Percentiles rank a stretch among this genome's conserved stretches.
These are phyloP conservation scores for Tuber brumale DNA, from an alignment of 495 filamentous ascomycete species.

Conservation along the genomic window DNA sequence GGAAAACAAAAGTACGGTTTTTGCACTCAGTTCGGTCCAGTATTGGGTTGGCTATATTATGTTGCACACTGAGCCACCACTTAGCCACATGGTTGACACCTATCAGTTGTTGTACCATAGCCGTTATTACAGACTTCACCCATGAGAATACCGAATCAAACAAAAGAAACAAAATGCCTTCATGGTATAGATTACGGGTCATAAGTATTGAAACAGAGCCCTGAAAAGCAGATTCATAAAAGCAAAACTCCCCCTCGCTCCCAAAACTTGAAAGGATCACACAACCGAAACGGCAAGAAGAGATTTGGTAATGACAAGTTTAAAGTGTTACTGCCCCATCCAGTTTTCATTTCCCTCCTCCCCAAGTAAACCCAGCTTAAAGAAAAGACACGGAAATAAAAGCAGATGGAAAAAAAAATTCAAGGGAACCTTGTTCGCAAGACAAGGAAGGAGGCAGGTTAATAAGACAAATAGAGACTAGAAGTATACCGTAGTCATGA, in stretches of 20 bases:
- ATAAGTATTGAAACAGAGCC: conserved; percentile 5
- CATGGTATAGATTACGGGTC: conserved; percentile 8
- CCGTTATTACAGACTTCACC: conserved; percentile 13
- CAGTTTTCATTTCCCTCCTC: not conserved
- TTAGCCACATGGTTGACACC: no score
- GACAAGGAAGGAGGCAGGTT: conserved; percentile 21
- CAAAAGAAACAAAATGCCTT: conserved; percentile 18
- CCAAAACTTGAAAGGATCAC: conserved; percentile 1
- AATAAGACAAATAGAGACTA: conserved; percentile 3
- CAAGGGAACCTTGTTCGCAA: conserved; percentile 11
- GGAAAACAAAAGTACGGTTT: no score
- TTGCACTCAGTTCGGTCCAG: no score
- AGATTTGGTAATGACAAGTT: not conserved
- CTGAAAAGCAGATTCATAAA: not conserved
- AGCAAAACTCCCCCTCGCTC: not conserved
- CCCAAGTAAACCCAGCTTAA: conserved; percentile 15
- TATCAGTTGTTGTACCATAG: no score
- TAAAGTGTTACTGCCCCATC: not conserved
- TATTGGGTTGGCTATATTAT: no score
- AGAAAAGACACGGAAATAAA: conserved; percentile 9
- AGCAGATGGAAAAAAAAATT: conserved; percentile 15
- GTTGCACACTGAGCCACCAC: no score
- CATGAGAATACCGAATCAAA: conserved; percentile 19
- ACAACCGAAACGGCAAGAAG: not conserved
- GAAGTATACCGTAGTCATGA: conserved; percentile 8